phyloP scores from a whole-genome alignment of 129 eudicot genomes.

The Logfia minima region DNA sequence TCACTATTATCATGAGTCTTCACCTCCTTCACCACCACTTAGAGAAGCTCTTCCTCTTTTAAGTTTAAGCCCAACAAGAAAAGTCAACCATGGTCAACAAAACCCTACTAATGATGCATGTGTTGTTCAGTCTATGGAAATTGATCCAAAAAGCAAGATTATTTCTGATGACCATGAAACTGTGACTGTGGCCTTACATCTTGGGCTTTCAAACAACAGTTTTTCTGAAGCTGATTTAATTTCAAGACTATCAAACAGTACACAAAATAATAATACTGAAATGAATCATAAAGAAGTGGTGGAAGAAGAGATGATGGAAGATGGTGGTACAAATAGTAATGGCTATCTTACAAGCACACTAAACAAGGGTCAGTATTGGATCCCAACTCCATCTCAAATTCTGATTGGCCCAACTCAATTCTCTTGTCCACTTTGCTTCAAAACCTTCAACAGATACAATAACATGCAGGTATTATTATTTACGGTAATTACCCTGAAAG shows the following conservation, averaged over 20 bases:
- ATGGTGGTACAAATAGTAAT: constrained; percentile 35
- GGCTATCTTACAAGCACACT: constrained; percentile 48
- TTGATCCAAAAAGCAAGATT: constrained; percentile 36
- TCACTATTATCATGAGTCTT: constrained; percentile 21
- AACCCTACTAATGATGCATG: constrained; percentile 14
- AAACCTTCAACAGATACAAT: constrained; percentile 92
- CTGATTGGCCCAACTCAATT: constrained; percentile 95
- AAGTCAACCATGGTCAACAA: constrained; percentile 27
- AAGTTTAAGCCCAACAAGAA: constrained; percentile 53
- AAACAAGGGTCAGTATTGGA: constrained; percentile 95
- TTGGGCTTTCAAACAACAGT: constrained; percentile 59
- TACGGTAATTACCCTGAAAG: not conserved
- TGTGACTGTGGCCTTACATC: constrained; percentile 49
- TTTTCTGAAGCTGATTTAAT: constrained; percentile 46
- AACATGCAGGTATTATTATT: constrained; percentile 81
- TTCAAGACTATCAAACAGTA: constrained; percentile 33
- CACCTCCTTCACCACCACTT: constrained; percentile 90
- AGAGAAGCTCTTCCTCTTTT: constrained; percentile 85
- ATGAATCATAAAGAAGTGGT: constrained; percentile 18
- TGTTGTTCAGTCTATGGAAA: constrained; percentile 43
- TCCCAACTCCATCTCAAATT: constrained; percentile 91
- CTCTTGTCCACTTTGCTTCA: constrained; percentile 93
- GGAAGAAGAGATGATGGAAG: constrained; percentile 22
- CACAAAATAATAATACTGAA: constrained; percentile 27
- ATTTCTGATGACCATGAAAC: constrained; percentile 32